These are phyloP conservation scores for Lomentospora prolificans DNA, from an alignment of 2,329 filamentous ascomycete genomes.

Conservation along the genomic window DNA sequence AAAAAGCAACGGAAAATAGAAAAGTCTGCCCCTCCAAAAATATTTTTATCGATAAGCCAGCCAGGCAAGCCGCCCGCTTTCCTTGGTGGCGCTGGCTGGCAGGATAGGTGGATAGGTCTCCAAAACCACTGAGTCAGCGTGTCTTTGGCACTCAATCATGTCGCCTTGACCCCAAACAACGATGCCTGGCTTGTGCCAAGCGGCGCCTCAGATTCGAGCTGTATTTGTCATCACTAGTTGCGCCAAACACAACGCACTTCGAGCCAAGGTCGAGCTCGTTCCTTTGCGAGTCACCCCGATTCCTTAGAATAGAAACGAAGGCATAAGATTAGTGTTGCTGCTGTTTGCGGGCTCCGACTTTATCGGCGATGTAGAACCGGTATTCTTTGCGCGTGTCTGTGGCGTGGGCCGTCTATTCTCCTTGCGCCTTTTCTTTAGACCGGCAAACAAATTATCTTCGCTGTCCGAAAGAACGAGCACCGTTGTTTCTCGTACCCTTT, in stretches of 20 bases:
- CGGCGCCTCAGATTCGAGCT: no score
- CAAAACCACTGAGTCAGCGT: no score
- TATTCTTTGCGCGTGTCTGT: background rate
- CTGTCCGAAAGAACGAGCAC: conserved; percentile 11
- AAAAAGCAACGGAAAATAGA: background rate
- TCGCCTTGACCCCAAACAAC: no score
- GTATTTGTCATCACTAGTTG: no score
- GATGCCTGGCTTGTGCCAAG: no score
- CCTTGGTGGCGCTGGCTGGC: no score
- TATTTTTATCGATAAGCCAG: conserved; percentile 7
- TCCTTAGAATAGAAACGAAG: conserved; percentile 5
- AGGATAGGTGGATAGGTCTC: no score
- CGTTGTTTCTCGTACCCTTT: background rate
- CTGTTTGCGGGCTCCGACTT: background rate
- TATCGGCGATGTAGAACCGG: background rate
- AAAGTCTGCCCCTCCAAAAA: conserved; percentile 8
- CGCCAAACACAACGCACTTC: no score
- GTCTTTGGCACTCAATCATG: no score
- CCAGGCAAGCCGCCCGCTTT: no score
- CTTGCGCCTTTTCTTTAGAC: background rate
- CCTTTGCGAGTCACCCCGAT: no score
- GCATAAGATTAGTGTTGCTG: background rate
- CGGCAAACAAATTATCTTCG: conserved; percentile 12
- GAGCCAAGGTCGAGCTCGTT: no score
- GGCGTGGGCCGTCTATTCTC: background rate